Evolutionary conservation across 257 asterid genomes (phyloP), one percentile per base, ranked within the genome.

Genomic region (Lycium barbarum): DNA sequence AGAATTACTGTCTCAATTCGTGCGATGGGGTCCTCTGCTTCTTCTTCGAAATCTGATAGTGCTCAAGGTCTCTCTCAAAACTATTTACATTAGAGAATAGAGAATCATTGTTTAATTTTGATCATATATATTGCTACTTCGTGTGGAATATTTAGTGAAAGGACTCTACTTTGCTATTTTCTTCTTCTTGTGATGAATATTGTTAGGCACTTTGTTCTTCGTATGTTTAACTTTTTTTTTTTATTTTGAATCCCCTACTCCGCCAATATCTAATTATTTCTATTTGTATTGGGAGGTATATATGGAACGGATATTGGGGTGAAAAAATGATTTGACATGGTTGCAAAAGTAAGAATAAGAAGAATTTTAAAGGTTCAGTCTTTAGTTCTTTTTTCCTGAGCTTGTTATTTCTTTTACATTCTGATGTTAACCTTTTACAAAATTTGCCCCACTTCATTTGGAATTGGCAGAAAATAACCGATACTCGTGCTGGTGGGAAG

Each of bases 21-120:
- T 81, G 93, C 95, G 12, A 94, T 94, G 99, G 98, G 99, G 15
- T 91, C 97, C 83, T 92, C 97, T 3, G 88, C 94, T 87, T 95
- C 97, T 86, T 67, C 74, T 57, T 90, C 97, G 59, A 92, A 91
- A 65, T 93, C 93, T n/a, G 94, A 91, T 71, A 87, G 81, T 90
- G 51, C 88, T 87, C 97, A 88, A 89, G 97, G 98, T 94, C 62
- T 83, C 79, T 51, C 63, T 86, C 67, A n/a, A 22, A 6, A n/a
- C 11, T 72, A 72, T 66, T 78, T 38, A 45, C 49, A n/a, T 22
- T 49, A 47, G 35, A 14, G 55, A 82, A 12, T 17, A 62, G 14
- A 49, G n/a, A 74, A 74, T 74, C 20, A 6, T 2, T 49, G 38
- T 55, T 55, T 55, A 17, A 13, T 55, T 55, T 7, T 59, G 65